These are phyloP conservation scores for Botryotinia globosa DNA, from an alignment of 2,329 filamentous ascomycete species.

Conservation along the genomic window DNA sequence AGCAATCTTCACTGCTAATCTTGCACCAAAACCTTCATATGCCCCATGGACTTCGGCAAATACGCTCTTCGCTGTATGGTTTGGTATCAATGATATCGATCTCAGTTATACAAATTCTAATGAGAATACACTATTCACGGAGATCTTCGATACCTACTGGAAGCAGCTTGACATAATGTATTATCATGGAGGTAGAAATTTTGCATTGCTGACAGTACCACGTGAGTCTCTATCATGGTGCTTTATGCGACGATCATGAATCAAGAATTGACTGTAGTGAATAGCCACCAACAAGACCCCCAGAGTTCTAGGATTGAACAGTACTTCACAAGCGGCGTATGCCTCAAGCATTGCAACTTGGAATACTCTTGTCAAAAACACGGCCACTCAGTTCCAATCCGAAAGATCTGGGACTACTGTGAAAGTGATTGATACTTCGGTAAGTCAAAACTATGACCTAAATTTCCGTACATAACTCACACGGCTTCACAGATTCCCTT, in stretches of 20 bases:
- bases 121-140: not conserved
- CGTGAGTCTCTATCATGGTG: conserved; percentile 25
- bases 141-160: conserved; percentile 12
- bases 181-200: conserved; percentile 46
- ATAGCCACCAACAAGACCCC: conserved; percentile 4
- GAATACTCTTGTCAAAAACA: not conserved
- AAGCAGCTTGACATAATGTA: conserved; percentile 39
- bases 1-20: conserved; percentile 2
- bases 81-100: conserved; percentile 16
- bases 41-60: conserved; percentile 12
- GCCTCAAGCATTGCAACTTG: conserved; percentile 8
- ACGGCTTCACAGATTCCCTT: not conserved
- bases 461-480: not conserved
- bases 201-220: conserved; percentile 49
- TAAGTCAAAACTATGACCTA: not conserved
- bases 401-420: conserved; percentile 11
- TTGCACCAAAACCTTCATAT: conserved; percentile 11
- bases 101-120: not conserved
- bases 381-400: conserved; percentile 8
- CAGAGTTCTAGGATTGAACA: not conserved
- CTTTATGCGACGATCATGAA: too few species aligned
- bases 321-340: not conserved
- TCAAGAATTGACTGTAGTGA: not conserved
- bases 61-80: conserved; percentile 9
- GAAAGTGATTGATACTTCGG: conserved; percentile 16